phyloP scores from a whole-genome alignment of 1,139 yeast genomes.

The Geotrichum armillariae region DNA sequence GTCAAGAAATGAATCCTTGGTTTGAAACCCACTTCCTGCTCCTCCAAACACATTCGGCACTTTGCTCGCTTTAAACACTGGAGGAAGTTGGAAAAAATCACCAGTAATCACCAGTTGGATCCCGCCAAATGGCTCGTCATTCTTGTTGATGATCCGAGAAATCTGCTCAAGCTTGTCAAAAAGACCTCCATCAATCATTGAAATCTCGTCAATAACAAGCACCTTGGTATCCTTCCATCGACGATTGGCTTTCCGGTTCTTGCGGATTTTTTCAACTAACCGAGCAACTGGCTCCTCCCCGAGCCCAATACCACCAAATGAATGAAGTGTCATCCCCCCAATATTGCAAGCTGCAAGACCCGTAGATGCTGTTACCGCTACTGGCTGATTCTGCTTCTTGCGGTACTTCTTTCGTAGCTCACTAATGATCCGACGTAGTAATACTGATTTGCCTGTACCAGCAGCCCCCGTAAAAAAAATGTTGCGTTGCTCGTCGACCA shows the following conservation, averaged over 20 bases:
- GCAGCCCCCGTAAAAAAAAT: constrained; percentile 93
- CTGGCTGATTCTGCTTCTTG: constrained; percentile 41
- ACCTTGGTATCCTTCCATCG: constrained; percentile 68
- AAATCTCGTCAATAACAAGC: constrained; percentile 79
- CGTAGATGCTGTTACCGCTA: constrained; percentile 89
- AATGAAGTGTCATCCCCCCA: constrained; percentile 84
- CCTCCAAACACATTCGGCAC: constrained; percentile 1
- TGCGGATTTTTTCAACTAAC: constrained; percentile 55
- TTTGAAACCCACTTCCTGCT: constrained; percentile 9
- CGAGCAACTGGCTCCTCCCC: constrained; percentile 51
- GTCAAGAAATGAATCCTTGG: constrained; percentile 34
- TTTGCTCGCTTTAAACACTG: constrained; percentile 46
- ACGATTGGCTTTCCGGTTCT: constrained; percentile 46
- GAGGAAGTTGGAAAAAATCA: constrained; percentile 90
- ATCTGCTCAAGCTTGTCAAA: constrained; percentile 69
- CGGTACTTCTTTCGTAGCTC: constrained; percentile 50
- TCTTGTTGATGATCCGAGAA: constrained; percentile 56
- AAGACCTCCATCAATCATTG: constrained; percentile 81
- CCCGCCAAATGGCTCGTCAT: constrained; percentile 75
- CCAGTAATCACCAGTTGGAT: constrained; percentile 84
- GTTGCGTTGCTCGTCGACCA: constrained; percentile 52
- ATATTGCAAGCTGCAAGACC: constrained; percentile 92
- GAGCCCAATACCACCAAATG: constrained; percentile 83
- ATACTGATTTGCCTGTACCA: constrained; percentile 90
- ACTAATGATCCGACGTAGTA: constrained; percentile 68